Base-by-base conservation (phyloP, 768 basidiomycete genomes). In the Lentinula edodes region DNA sequence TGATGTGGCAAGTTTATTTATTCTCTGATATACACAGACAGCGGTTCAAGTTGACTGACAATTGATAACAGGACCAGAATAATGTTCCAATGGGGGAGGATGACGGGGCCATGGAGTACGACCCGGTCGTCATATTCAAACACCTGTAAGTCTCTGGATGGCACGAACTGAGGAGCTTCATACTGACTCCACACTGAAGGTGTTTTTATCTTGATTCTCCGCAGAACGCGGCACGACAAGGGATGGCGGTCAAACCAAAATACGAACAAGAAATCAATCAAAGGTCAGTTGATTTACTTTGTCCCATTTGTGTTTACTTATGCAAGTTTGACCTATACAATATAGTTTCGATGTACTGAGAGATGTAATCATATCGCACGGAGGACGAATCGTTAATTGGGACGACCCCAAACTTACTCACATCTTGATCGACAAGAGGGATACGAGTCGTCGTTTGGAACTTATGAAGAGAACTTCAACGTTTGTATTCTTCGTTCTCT, bases 151-250 rank as follows among this genome's bases (percentile, higher is more conserved):
- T 77, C 2, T 41, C 35, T 36, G 42, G 42, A 23, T 59, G 12
- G 48, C 45, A 50, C 16, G 45, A 8, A 23, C 45, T 48, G 18
- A 16, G 20, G 35, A 3, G 10, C 34, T 15, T 32, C 20, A 39
- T 13, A 36, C 46, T 41, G 15, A n/a, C 62, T 54, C 48, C 52
- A 16, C 20, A 48, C n/a, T 58, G 16, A 58, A 95, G 93, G 64
- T 86, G 85, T 66, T 95, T 96, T 73, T 98, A 97, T 73, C 78
- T 98, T 41, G 95, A 98, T 71, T 84, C 90, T 2, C 82, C 87
- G 0, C 78, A 78, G 20, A 93, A 93, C 66, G 93, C 95, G 0
- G 72, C 70, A 7, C 75, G 78, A 69, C 81, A 92, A 64, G 83
- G 80, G 9, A 84, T 96, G 79, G 51, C 63, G 2, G 77, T 88